A percentile compares a stretch with the other conserved stretches of the same genome.
phyloP scores from a whole-genome alignment of 495 filamentous ascomycete genomes.

The Penicillium angulare region DNA sequence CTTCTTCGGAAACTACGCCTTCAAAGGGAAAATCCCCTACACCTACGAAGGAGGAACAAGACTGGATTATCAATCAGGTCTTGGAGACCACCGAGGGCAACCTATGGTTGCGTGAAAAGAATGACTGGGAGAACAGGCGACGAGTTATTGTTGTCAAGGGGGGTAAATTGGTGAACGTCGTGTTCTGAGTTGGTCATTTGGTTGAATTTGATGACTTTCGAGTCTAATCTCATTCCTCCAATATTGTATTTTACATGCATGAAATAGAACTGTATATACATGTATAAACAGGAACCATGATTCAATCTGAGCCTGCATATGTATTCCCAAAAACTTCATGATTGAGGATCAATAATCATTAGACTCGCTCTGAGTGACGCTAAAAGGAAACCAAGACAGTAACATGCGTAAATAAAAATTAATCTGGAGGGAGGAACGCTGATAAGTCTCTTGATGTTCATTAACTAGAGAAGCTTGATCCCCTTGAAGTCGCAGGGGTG shows the following conservation, averaged over 20 bases:
- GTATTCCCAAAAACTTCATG: background rate
- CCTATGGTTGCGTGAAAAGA: slow-evolving; percentile 44
- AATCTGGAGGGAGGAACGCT: background rate
- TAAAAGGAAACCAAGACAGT: no score
- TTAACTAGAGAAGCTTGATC: background rate
- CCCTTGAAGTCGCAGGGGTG: background rate
- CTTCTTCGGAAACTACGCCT: slow-evolving; percentile 19
- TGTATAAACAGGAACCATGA: no score
- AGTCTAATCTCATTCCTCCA: background rate
- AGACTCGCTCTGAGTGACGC: background rate
- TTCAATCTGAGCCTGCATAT: no score
- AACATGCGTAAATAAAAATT: background rate
- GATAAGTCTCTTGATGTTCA: background rate
- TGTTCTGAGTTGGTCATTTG: slow-evolving; percentile 31
- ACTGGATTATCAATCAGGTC: slow-evolving; percentile 58
- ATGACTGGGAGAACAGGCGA: slow-evolving; percentile 46
- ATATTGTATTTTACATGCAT: background rate
- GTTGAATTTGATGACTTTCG: background rate
- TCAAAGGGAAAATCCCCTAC: slow-evolving; percentile 12
- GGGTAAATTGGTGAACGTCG: slow-evolving; percentile 49
- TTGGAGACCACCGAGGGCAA: slow-evolving; percentile 45
- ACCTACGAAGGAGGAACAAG: slow-evolving; percentile 34
- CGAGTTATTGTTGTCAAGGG: slow-evolving; percentile 48
- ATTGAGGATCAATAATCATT: background rate
- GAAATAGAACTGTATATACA: slow-evolving; percentile 1